Percentiles rank a stretch among this genome's conserved stretches.
Conservation (phyloP, 2,329 filamentous ascomycete genomes). For the Exophiala mesophila region DNA sequence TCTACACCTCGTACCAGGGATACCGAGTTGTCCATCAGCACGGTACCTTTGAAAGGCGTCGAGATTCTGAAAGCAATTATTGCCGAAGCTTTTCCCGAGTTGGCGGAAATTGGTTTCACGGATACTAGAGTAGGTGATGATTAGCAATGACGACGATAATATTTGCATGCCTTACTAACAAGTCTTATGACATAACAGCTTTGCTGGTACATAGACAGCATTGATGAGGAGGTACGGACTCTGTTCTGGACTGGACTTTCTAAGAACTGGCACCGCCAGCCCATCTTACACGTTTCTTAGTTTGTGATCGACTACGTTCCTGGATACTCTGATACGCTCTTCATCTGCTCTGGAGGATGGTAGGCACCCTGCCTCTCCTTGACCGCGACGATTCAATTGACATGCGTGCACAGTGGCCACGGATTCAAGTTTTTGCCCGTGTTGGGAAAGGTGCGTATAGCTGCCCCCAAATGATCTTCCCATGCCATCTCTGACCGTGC, state of each 20-base stretch:
- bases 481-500: background rate
- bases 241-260: background rate
- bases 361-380: background rate
- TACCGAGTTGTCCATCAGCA: constrained; percentile 23
- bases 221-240: constrained; percentile 22
- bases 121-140: constrained; percentile 14
- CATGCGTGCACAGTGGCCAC: constrained; percentile 21
- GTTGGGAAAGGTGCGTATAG: constrained; percentile 25
- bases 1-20: constrained; percentile 27
- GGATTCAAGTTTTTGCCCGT: constrained; percentile 32
- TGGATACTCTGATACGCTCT: constrained; percentile 24
- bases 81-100: constrained; percentile 23
- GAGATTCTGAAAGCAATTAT: constrained; percentile 27
- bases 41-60: constrained; percentile 27
- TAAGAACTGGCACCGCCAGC: background rate
- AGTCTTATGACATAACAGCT: constrained; percentile 4
- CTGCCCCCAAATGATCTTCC: background rate
- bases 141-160: no score
- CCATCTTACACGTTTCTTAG: constrained; percentile 2
- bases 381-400: background rate
- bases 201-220: constrained; percentile 27
- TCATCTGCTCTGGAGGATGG: constrained; percentile 28
- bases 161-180: background rate
- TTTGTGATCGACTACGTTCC: constrained; percentile 28
- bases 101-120: constrained; percentile 27